Evolutionary conservation across 2,329 filamentous ascomycete genomes (phyloP), one percentile per base, ranked within the genome.

Genomic region (Lachnellula arida): DNA sequence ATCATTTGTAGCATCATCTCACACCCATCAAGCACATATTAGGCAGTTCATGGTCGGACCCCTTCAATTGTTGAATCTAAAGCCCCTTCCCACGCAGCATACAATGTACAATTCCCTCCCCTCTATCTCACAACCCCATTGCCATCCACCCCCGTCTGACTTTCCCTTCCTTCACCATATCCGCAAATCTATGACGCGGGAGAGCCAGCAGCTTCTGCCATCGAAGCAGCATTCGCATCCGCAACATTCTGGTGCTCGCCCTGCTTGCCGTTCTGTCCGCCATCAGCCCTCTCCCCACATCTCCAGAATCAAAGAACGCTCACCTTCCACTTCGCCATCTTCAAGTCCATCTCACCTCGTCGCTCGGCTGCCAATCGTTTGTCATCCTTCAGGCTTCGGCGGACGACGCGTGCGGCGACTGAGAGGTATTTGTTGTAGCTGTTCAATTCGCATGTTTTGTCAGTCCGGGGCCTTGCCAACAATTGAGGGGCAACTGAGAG

Each of bases 401-500:
- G 94, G 75, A 99, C 89, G 73, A 90, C 89, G 77, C 92, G 91
- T 77, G 92, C 86, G 72, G 94, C 91, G 78, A 99, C 85, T 73
- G 92, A 86, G 74, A 99, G 87, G 87, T 97, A 97, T 81, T 92
- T 94, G 88, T 99, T 99, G 90, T 99, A 99, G 80, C 94, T 99
- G 75, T 73, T 64, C 51, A 51, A 70, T 75, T 71, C 75, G 37
- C n/a, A 44, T 22, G n/a, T 17, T 58, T 63, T 53, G 63, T 71
- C 52, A 71, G 67, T 63, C 44, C 19, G 55, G 51, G n/a, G 4
- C 15, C 17, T 19, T 44, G n/a, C 12, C 11, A 12, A 9, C n/a
- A 60, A 60, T 65, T 58, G 54, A 14, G 37, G 11, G 17, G 8
- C 9, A 23, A 47, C 19, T 46, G 28, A 32, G 32, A n/a, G 35